phyloP scores from a whole-genome alignment of 176 grass and related monocot species.

The Bothriochloa decipiens region DNA sequence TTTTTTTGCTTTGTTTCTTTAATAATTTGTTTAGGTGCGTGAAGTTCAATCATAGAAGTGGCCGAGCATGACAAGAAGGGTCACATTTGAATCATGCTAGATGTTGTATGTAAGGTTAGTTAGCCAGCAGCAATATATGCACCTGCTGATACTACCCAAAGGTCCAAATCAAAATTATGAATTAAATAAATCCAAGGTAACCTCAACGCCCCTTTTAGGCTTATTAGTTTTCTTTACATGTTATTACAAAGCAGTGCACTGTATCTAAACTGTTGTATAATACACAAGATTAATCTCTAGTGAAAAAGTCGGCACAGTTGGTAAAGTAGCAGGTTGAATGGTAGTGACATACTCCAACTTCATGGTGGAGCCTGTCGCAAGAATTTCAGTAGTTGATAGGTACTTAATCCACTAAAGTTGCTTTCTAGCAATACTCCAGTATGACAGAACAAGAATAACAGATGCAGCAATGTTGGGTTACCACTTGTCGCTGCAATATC shows the following conservation, averaged over 20 bases:
- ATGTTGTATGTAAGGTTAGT: not conserved
- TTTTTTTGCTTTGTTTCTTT: not conserved
- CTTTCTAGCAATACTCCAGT: not conserved
- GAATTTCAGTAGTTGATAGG: not conserved
- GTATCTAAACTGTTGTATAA: not conserved
- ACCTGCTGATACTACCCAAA: not conserved
- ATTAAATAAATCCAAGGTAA: not conserved
- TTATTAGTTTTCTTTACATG: not conserved
- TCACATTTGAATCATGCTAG: not conserved
- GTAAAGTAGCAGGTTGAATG: not conserved
- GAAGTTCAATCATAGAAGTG: not conserved
- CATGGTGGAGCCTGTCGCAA: not conserved
- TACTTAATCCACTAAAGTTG: not conserved
- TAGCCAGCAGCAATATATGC: not conserved
- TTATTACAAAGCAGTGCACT: not conserved
- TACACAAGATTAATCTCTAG: not conserved
- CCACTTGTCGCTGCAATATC: not conserved
- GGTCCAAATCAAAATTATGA: not conserved
- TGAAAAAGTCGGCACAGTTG: not conserved
- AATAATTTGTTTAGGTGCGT: not conserved
- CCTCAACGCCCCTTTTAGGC: not conserved
- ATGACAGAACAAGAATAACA: slow-evolving; percentile 13
- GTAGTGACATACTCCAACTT: not conserved
- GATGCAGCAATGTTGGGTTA: not conserved
- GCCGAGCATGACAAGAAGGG: not conserved